These are phyloP conservation scores for Spirogloea muscicola DNA, from an alignment of 139 green algal genomes.

Conservation along the genomic window DNA sequence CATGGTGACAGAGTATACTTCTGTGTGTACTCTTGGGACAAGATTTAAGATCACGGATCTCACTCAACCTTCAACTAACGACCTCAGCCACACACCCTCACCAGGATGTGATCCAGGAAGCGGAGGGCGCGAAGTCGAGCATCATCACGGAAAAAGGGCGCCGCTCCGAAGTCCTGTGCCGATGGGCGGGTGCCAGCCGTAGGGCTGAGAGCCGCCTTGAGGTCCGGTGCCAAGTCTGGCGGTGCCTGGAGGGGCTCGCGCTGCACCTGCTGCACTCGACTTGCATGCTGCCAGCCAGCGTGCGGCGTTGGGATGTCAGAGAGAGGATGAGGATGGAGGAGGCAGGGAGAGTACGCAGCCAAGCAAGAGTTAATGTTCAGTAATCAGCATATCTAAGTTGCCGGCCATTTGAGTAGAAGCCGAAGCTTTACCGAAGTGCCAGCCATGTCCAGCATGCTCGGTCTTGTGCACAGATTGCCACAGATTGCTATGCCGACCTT, in stretches of 20 bases:
- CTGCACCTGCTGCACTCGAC: not conserved
- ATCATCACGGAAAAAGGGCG: slow-evolving; percentile 54
- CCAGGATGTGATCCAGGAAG: slow-evolving; percentile 77
- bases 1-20: too few species aligned
- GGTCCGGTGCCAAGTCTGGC: not conserved
- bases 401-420: not conserved
- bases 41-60: too few species aligned
- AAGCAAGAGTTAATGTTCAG: not conserved
- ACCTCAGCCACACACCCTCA: too few species aligned
- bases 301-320: not conserved
- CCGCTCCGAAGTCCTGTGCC: slow-evolving; percentile 27
- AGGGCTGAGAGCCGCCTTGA: not conserved
- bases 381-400: not conserved
- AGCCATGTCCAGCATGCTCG: not conserved
- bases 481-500: not conserved
- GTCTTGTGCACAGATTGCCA: not conserved
- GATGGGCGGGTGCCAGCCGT: slow-evolving; percentile 11
- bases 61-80: too few species aligned
- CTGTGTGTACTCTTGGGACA: too few species aligned
- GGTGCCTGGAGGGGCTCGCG: not conserved
- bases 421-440: not conserved
- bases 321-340: not conserved
- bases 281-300: not conserved
- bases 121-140: slow-evolving; percentile 62
- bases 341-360: not conserved